These are phyloP conservation scores for Syncephalastrum sp. DNA, from an alignment of 371 early-diverging fungal species.

Conservation along the genomic window DNA sequence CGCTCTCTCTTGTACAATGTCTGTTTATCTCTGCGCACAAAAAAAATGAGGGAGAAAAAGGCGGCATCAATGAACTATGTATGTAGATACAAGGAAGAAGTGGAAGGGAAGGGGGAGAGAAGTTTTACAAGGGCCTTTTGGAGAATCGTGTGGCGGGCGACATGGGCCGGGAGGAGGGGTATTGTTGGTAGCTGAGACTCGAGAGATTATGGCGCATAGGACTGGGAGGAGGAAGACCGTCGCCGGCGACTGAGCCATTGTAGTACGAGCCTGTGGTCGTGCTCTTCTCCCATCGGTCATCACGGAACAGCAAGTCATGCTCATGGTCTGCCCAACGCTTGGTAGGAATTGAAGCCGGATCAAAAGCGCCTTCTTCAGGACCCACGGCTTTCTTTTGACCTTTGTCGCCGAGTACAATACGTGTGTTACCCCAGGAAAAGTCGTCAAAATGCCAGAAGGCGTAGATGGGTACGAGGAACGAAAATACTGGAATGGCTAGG, in stretches of 20 bases:
- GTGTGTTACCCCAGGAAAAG: slow-evolving; percentile 92
- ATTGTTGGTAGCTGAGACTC: slow-evolving; percentile 3
- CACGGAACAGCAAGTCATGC: slow-evolving; percentile 58
- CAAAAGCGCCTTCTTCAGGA: slow-evolving; percentile 63
- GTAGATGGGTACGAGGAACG: slow-evolving; percentile 68
- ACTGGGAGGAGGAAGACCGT: background rate
- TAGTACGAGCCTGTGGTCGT: no score
- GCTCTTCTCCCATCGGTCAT: slow-evolving; percentile 10
- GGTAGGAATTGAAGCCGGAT: slow-evolving; percentile 86
- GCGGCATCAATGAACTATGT: no score
- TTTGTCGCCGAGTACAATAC: slow-evolving; percentile 77
- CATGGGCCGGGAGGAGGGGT: background rate
- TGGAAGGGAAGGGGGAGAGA: no score
- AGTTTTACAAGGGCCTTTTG: no score
- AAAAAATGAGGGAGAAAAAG: no score
- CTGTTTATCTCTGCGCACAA: no score
- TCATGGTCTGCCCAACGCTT: slow-evolving; percentile 93
- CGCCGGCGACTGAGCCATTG: no score
- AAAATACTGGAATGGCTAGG: slow-evolving; percentile 67
- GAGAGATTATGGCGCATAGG: slow-evolving; percentile 2
- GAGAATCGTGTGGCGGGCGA: slow-evolving; percentile 1
- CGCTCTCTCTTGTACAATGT: background rate
- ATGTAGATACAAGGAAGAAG: no score
- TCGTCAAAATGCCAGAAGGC: slow-evolving; percentile 94
- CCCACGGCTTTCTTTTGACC: slow-evolving; percentile 64